Evolutionary conservation across 192 early-diverging fungal species (phyloP), one percentile per base, ranked within the genome.

Genomic region (Rhizophagus clarus): DNA sequence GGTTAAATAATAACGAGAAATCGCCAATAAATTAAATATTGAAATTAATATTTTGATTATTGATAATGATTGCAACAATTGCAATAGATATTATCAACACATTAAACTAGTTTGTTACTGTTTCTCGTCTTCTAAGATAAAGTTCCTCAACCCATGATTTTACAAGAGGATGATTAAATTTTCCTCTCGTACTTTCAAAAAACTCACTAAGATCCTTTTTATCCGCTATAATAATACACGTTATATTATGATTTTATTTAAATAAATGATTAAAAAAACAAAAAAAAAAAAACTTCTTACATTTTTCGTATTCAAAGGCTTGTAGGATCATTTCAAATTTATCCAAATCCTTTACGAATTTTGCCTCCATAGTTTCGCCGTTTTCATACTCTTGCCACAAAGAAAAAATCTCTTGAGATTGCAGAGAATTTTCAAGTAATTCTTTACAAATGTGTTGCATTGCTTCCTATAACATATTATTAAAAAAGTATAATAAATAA

Each of bases 271-370:
- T 28, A 74, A 20, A 49, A 69, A 17, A 10, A 1, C 37, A 8
- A 62, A 34, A 74, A 20, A 49, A 69, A 17, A 10, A 1, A 47
- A 8, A 62, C 45, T 49, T 32, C 84, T 88, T 87, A 95, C 88
- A 87, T 83, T 91, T 82, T 64, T 98, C 97, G 81, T 98, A 98
- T 82, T 97, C 96, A 37, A 94, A 79, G 4, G 95, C 96, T 84
- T 97, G 95, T 63, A 95, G 87, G 77, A 96, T 94, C 95, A 98
- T 96, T 84, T 98, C 97, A 90, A 96, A 98, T 83, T 98, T 98
- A 85, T 98, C 97, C 81, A 98, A 83, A 82, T 98, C 95, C 63
- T 97, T 95, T 51, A 96, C 95, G 34, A 96, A 79, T 15, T 90
- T 81, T 0, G 97, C 95, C 78, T 98, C 97, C 2, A 81, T 80